Percentiles rank a stretch among this genome's conserved stretches.
Evolutionary conservation across 2,329 filamentous ascomycete species (phyloP).

Genomic region (Fusarium neocosmosporiellum): DNA sequence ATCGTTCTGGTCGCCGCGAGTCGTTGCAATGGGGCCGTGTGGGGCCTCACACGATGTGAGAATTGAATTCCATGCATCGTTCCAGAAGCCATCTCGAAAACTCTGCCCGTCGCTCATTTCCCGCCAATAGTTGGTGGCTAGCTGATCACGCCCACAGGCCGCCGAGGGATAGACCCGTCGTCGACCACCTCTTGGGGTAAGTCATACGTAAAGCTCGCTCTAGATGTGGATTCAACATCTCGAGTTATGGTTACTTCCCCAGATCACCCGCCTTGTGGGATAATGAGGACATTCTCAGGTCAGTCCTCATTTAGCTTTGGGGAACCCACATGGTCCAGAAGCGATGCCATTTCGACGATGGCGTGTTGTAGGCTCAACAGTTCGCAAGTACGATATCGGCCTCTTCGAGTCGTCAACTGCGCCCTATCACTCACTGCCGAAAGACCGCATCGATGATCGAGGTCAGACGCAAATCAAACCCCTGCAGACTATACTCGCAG

Average conservation of each 20-base stretch:
- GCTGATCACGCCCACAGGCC: constrained; percentile 23
- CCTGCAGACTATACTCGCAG: constrained; percentile 11
- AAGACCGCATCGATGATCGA: constrained; percentile 18
- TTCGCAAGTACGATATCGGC: constrained; percentile 5
- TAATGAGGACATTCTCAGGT: constrained; percentile 14
- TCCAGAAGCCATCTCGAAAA: constrained; percentile 37
- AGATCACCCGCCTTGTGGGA: constrained; percentile 24
- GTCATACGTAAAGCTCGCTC: constrained; percentile 15
- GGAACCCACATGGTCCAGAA: constrained; percentile 14
- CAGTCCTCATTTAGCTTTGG: constrained; percentile 4
- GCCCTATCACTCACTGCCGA: constrained; percentile 17
- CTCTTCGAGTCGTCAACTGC: constrained; percentile 20
- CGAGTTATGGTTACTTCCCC: constrained; percentile 26
- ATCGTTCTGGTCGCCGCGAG: constrained; percentile 17
- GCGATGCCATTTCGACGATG: constrained; percentile 4
- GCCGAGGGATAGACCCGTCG: constrained; percentile 12
- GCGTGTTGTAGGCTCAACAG: constrained; percentile 11
- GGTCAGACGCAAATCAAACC: constrained; percentile 29
- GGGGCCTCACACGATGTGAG: constrained; percentile 31
- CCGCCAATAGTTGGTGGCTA: constrained; percentile 13
- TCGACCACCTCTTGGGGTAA: constrained; percentile 17
- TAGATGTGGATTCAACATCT: constrained; percentile 18
- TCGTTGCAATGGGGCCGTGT: constrained; percentile 19
- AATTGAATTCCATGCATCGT: constrained; percentile 25
- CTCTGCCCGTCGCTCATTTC: constrained; percentile 29